Conservation (phyloP, 495 filamentous ascomycete species). For the Xylaria castorea region DNA sequence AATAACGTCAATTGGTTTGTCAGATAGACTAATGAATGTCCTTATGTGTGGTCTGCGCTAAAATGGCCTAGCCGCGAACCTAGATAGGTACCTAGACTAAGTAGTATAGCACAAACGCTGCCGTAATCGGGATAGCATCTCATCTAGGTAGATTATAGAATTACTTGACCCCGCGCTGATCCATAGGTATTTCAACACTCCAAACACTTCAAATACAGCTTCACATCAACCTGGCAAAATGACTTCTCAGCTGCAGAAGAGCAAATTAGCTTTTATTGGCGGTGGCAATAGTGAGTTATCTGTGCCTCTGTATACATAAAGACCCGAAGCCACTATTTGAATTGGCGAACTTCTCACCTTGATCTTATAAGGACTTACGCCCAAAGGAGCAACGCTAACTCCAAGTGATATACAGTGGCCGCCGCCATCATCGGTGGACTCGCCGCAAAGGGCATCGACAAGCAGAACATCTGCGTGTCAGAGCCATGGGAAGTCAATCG, state of each 20-base stretch:
- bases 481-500: slow-evolving; percentile 47
- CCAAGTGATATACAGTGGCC: slow-evolving; percentile 33
- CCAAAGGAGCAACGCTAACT: slow-evolving; percentile 12
- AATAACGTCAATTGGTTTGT: no score
- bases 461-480: slow-evolving; percentile 52
- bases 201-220: background rate
- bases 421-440: slow-evolving; percentile 49
- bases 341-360: background rate
- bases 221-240: slow-evolving; percentile 28
- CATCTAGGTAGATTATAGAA: background rate
- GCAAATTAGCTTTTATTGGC: slow-evolving; percentile 45
- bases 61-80: background rate
- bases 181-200: background rate
- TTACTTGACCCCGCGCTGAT: background rate
- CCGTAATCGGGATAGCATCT: slow-evolving; percentile 10
- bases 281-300: slow-evolving; percentile 40
- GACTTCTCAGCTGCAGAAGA: slow-evolving; percentile 37
- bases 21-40: no score
- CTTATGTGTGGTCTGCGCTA: background rate
- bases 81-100: background rate
- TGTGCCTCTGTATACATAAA: background rate
- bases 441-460: slow-evolving; percentile 40
- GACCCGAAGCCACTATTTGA: background rate
- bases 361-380: background rate
- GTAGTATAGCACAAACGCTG: background rate